Percentiles rank a stretch among this genome's conserved stretches.
Conservation (phyloP, 306 rosid genomes). For the Corylus americana region DNA sequence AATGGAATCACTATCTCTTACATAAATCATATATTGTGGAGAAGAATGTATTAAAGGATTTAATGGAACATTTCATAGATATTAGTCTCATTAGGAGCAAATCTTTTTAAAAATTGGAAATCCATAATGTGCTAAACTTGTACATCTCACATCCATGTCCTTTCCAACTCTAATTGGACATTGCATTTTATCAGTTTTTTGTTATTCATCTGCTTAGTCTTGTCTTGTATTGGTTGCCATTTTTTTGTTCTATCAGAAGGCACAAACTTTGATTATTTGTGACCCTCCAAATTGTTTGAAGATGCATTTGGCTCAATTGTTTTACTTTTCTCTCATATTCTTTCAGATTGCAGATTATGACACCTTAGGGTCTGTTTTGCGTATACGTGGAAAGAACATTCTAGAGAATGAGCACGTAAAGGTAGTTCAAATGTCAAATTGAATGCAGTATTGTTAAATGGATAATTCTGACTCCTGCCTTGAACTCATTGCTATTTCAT, state of each 20-base stretch:
- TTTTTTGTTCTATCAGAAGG: not conserved
- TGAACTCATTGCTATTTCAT: conserved; percentile 24
- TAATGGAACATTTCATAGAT: not conserved
- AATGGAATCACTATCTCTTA: no score
- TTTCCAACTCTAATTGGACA: not conserved
- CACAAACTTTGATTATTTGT: not conserved
- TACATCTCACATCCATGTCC: not conserved
- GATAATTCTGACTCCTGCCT: not conserved
- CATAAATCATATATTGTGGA: not conserved
- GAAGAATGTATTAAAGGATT: not conserved
- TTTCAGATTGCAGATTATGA: conserved; percentile 90
- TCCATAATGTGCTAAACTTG: not conserved
- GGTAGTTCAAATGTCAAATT: conserved; percentile 44
- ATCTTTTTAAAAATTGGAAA: not conserved
- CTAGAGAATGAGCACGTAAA: conserved; percentile 87
- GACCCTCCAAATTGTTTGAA: not conserved
- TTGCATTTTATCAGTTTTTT: not conserved
- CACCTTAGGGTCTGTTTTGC: conserved; percentile 74
- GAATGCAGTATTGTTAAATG: not conserved
- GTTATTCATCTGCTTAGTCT: not conserved
- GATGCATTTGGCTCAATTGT: conserved; percentile 3
- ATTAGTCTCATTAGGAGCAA: not conserved
- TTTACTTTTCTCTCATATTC: conserved; percentile 2
- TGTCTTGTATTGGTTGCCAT: not conserved
- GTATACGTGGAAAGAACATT: conserved; percentile 86